Percentiles rank a stretch among this genome's conserved stretches.
Conservation (phyloP, 2,329 filamentous ascomycete genomes). For the Microcyclosporella mali region DNA sequence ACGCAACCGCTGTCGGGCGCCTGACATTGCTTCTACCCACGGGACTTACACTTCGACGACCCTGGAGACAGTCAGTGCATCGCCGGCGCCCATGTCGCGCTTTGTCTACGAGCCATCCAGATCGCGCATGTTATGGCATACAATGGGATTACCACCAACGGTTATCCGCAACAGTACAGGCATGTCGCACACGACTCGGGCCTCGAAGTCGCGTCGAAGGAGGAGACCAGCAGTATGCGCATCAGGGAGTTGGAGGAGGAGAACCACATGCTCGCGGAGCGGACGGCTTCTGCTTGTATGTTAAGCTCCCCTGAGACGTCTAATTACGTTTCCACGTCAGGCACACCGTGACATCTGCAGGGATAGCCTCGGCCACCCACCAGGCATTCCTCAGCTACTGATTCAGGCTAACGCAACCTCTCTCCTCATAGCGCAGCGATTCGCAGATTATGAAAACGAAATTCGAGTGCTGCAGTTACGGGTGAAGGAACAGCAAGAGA, state of each 20-base stretch:
- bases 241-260: constrained; percentile 64
- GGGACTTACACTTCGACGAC: too few relatives aligned
- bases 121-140: constrained; percentile 18
- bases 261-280: constrained; percentile 63
- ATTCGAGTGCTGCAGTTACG: constrained; percentile 53
- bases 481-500: constrained; percentile 25
- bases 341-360: too few relatives aligned
- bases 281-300: constrained; percentile 58
- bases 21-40: too few relatives aligned
- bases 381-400: too few relatives aligned
- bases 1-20: too few relatives aligned
- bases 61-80: too few relatives aligned
- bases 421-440: constrained; percentile 35
- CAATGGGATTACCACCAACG: constrained; percentile 19
- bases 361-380: too few relatives aligned
- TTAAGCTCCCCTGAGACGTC: constrained; percentile 3
- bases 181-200: constrained; percentile 38
- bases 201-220: constrained; percentile 49
- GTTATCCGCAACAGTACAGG: constrained; percentile 15
- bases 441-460: constrained; percentile 76
- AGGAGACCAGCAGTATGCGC: constrained; percentile 15
- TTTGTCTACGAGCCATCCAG: neutral
- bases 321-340: too few relatives aligned
- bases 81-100: constrained; percentile 12
- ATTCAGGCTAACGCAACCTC: neutral